These are phyloP conservation scores for Magnolia sinica DNA, from an alignment of 164 flowering plant genomes.

Conservation along the genomic window DNA sequence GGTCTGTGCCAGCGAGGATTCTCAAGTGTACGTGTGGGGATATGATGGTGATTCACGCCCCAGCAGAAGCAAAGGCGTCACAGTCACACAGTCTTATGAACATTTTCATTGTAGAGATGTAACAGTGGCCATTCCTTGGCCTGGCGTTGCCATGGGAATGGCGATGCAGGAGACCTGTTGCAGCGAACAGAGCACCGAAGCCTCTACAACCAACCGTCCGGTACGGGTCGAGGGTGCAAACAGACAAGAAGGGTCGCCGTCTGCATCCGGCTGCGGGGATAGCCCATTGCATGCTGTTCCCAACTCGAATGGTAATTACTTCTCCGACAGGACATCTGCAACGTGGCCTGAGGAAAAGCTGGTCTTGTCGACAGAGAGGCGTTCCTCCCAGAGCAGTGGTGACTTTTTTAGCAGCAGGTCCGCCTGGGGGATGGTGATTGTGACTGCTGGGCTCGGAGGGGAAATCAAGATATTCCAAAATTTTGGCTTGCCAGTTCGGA, in stretches of 20 bases:
- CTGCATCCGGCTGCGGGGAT: conserved; percentile 32
- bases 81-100: conserved; percentile 74
- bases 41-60: conserved; percentile 71
- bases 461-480: conserved; percentile 85
- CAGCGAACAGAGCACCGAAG: conserved; percentile 28
- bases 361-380: conserved; percentile 33
- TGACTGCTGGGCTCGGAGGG: conserved; percentile 85
- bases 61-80: conserved; percentile 66
- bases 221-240: conserved; percentile 40
- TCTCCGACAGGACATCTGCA: conserved; percentile 60
- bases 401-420: conserved; percentile 48
- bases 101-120: conserved; percentile 91
- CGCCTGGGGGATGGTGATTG: conserved; percentile 93
- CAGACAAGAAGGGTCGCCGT: conserved; percentile 26
- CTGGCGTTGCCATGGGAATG: conserved; percentile 49
- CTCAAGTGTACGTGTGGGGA: conserved; percentile 88
- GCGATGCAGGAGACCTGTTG: conserved; percentile 20
- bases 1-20: conserved; percentile 95
- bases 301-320: conserved; percentile 54
- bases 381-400: conserved; percentile 45
- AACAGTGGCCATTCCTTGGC: conserved; percentile 94
- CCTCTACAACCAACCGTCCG: conserved; percentile 41
- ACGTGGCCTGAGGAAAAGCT: conserved; percentile 92
- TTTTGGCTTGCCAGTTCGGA: conserved; percentile 82
- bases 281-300: conserved; percentile 54